Evolutionary conservation across 2,329 filamentous ascomycete species (phyloP).

Genomic region (Dactylellina drechsleri): DNA sequence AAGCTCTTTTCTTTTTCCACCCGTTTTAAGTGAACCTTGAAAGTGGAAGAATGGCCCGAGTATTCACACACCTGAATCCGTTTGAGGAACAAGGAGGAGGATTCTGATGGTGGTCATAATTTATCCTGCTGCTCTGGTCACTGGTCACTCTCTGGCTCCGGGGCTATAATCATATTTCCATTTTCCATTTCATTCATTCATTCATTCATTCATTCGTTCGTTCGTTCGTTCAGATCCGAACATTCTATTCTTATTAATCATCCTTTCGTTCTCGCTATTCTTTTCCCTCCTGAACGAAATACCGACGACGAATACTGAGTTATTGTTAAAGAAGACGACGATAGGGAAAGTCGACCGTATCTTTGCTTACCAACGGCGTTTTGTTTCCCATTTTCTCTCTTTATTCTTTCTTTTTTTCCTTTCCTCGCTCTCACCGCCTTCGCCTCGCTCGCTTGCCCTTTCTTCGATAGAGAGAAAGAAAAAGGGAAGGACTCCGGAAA

Average conservation of each 20-base stretch:
- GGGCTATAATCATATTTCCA: no score
- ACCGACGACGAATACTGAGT: not conserved
- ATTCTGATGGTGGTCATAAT: not conserved
- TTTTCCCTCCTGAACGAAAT: no score
- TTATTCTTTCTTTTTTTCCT: not conserved
- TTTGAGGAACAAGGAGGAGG: not conserved
- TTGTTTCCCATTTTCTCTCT: slow-evolving; percentile 3
- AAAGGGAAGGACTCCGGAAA: slow-evolving; percentile 35
- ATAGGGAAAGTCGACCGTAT: not conserved
- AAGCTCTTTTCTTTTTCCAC: slow-evolving; percentile 46
- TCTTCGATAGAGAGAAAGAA: slow-evolving; percentile 17
- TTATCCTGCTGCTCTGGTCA: slow-evolving; percentile 5
- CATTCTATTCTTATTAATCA: no score
- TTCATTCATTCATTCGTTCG: no score
- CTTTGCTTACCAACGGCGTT: slow-evolving; percentile 5
- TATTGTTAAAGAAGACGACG: not conserved
- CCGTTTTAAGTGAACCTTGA: slow-evolving; percentile 41
- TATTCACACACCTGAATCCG: slow-evolving; percentile 16
- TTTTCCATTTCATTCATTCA: no score
- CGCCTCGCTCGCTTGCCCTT: slow-evolving; percentile 33
- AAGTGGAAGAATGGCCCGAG: slow-evolving; percentile 44
- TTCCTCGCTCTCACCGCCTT: not conserved
- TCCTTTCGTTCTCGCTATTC: no score
- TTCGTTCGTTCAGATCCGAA: no score
- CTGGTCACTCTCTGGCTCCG: not conserved